Evolutionary conservation across 306 rosid genomes (phyloP).

Genomic region (Heteromeles arbutifolia): DNA sequence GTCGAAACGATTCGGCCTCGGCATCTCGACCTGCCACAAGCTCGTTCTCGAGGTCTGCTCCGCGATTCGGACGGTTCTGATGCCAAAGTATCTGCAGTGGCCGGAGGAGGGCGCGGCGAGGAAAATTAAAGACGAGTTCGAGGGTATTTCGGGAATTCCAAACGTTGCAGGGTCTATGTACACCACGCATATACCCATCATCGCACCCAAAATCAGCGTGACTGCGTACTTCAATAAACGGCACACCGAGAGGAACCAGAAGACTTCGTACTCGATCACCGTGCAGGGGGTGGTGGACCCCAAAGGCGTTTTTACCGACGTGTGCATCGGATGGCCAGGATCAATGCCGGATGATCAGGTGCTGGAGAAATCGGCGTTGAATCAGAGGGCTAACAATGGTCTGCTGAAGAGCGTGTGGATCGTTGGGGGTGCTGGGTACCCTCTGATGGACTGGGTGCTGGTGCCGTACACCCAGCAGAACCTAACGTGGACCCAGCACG

Average conservation of each 20-base stretch:
- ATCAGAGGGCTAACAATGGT: conserved; percentile 67
- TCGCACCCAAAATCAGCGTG: conserved; percentile 85
- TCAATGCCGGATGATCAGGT: conserved; percentile 94
- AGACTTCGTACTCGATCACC: conserved; percentile 79
- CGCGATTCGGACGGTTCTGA: conserved; percentile 69
- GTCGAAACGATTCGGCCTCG: conserved; percentile 74
- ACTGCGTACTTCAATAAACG: conserved; percentile 81
- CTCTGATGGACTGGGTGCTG: conserved; percentile 87
- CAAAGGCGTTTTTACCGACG: conserved; percentile 69
- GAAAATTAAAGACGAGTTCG: conserved; percentile 57
- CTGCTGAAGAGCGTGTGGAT: conserved; percentile 67
- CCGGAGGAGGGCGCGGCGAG: conserved; percentile 47
- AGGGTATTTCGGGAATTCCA: conserved; percentile 65
- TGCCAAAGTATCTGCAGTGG: conserved; percentile 85
- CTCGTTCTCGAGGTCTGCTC: conserved; percentile 86
- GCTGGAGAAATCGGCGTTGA: conserved; percentile 61
- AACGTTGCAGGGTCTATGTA: conserved; percentile 90
- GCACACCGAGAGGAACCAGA: conserved; percentile 86
- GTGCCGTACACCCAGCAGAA: conserved; percentile 81
- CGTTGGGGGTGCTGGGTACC: conserved; percentile 66
- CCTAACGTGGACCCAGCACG: conserved; percentile 88
- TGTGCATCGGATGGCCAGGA: conserved; percentile 96
- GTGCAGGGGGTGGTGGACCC: conserved; percentile 91
- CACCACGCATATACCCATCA: conserved; percentile 84
- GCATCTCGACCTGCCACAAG: conserved; percentile 93